Base-by-base conservation (phyloP, 345 rosid genomes). In the Ailanthus altissimus region DNA sequence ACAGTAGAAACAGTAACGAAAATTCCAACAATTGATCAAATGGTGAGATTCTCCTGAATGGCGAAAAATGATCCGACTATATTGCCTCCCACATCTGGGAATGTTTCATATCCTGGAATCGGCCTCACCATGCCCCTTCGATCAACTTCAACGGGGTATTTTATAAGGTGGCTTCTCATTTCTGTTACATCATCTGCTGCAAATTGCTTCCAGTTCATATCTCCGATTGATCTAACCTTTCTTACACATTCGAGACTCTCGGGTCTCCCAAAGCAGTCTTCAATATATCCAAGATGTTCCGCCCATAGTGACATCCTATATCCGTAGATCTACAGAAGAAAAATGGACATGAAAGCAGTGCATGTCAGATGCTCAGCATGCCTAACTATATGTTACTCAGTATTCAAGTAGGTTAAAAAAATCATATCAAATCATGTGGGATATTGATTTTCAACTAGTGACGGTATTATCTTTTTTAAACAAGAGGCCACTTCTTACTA, bases 301-400 rank as follows among this genome's bases (percentile, higher is more conserved):
- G 97, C 97, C 99, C 99, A 95, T 32, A 95, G 90, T 0, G 98
- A 93, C 98, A 95, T 90, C 81, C 99, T 87, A 76, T 95, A 95
- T 61, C 98, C 99, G 45, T 92, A 84, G 28, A 95, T 84, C 99
- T 95, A 77, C 46, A 42, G 71, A 59, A 53, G 61, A 71, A 53
- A 75, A 12, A 54, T 63, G 61, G 51, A 18, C 49, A 15, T 15
- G 12, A 40, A 10, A 25, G n/a, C n/a, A 38, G 13, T 51, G 50
- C 47, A 46, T 77, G 57, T 83, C 10, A 69, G 18, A 50, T 18
- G 16, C 16, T 20, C 16, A 8, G 25, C 59, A 54, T 8, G 10
- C 26, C 59, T 7, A 6, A 25, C 2, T 54, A 20, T 7, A 6
- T 54, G 15, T 49, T 49, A 49, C 8, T 54, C 21, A 16, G 57